Evolutionary conservation across 257 asterid species (phyloP), one percentile per base, ranked within the genome.

Genomic region (Orobanche coerulescens): DNA sequence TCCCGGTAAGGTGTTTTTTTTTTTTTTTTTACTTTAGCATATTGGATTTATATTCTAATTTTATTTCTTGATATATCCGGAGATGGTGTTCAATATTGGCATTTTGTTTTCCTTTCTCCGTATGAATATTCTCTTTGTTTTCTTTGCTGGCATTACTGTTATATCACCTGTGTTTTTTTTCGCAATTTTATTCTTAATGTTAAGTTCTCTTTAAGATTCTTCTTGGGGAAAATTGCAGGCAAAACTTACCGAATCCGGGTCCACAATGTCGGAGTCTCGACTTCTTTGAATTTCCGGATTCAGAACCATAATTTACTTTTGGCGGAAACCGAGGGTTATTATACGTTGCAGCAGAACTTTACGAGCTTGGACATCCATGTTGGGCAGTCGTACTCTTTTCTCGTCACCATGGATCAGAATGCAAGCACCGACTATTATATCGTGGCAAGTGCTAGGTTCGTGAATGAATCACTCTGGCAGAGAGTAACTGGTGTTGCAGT

Each of bases 371-470:
- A 87, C 70, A 77, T 87, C 48, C 94, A 84, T 71, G 95, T 87
- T 15, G 95, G 95, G 14, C 95, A 87, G 71, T 84, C 95, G 4
- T 87, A 73, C 75, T 58, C 88, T 2, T 87, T 87, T 69, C 69
- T 87, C 24, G 83, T 87, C 34, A 63, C 87, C 57, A 84, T 75
- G 94, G 91, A 87, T 74, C 95, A 87, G 75, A 87, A 87, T 37
- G 94, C 95, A 22, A 87, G 86, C 81, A 82, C 82, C 43, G 94
- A 84, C 62, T 87, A 84, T 72, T 87, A 87, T 34, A 65, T 87
- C 40, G 95, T 87, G 4, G 95, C 95, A 9, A 87, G 95, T 72
- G 74, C 95, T 49, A 74, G 95, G 71, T 80, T 82, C 65, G 94
- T 84, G 60, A 87, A 87, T 55, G 76, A 87, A 72, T 73, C 94